Evolutionary conservation across 164 flowering plant species (phyloP), one percentile per base, ranked within the genome.

Genomic region (Dillenia suffruticosa): DNA sequence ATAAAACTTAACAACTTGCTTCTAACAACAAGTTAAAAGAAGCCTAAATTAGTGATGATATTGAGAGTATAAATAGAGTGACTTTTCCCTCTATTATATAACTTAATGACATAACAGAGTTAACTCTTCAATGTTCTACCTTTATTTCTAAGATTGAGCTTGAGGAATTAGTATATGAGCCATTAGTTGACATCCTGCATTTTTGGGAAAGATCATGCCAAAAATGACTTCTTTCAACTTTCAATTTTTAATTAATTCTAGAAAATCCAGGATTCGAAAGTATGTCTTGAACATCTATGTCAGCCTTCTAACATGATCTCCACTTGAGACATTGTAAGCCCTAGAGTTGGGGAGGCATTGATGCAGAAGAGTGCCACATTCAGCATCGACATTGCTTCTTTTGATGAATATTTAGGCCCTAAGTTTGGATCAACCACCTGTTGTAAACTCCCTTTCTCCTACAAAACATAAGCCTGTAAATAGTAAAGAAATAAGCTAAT

Each of bases 271-370:
- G 63, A 58, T 80, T 81, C 6, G 76, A 69, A 13, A 81, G 72
- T 10, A 76, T 63, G 10, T 74, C 73, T 46, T 79, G 78, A 60
- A 79, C 73, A 0, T 64, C 56, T 26, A 81, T 19, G 72, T 22
- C 63, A 53, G 47, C 87, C 89, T 70, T 84, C 82, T 13, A 84
- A 82, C 82, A 82, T 79, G 73, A 82, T 82, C 51, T 81, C 79
- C 4, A 74, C 87, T 54, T 72, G 76, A 1, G 86, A 77, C 82
- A 84, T 84, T 22, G 67, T 72, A 1, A 86, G 89, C 67, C 89
- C 65, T 5, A 84, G 82, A 10, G 86, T 72, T 1, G 86, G 86
- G 19, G 87, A 72, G 50, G 83, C 83, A 63, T 81, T 80, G 50
- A 87, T 81, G 74, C 89, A 81, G 56, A 81, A 9, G 22, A 82